A percentile compares a stretch with the other conserved stretches of the same genome.
Evolutionary conservation across 148 eudicot species (phyloP).

Genomic region (Camellia sinensis): DNA sequence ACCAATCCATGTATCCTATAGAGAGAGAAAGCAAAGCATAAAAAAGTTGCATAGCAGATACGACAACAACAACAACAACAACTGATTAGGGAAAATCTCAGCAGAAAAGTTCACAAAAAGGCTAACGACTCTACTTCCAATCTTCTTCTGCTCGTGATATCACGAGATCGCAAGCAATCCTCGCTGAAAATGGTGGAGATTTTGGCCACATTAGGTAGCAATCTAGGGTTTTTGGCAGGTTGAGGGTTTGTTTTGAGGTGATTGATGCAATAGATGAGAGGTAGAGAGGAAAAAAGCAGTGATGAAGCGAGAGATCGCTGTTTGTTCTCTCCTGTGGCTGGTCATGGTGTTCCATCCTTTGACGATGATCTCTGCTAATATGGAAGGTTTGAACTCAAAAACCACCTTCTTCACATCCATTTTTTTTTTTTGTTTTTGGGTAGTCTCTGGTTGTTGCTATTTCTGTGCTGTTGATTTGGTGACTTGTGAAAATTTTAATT

Average conservation of each 20-base stretch:
- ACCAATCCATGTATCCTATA: too few relatives aligned
- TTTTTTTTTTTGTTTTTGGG: not conserved
- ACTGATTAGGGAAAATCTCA: not conserved
- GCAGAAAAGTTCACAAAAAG: not conserved
- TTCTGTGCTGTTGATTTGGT: not conserved
- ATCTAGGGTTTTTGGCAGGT: conserved; percentile 14
- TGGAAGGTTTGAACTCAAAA: conserved; percentile 46
- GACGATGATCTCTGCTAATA: conserved; percentile 45
- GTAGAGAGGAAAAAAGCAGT: conserved; percentile 13
- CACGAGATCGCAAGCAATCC: conserved; percentile 2
- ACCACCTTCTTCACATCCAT: not conserved
- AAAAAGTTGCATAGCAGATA: not conserved
- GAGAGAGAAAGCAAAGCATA: not conserved
- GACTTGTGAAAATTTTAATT: not conserved
- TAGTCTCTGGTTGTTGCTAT: not conserved
- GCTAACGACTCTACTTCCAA: not conserved
- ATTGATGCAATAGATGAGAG: conserved; percentile 21
- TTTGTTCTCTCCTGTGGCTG: conserved; percentile 27
- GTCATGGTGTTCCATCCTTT: conserved; percentile 36
- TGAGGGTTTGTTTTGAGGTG: conserved; percentile 13
- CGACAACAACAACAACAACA: not conserved
- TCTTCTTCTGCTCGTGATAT: not conserved
- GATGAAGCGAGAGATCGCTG: conserved; percentile 33
- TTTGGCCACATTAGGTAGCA: not conserved
- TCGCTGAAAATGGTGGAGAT: conserved; percentile 6